Evolutionary conservation across 2,329 filamentous ascomycete species (phyloP), one percentile per base, ranked within the genome.

Genomic region (Delphinella strobiligena): DNA sequence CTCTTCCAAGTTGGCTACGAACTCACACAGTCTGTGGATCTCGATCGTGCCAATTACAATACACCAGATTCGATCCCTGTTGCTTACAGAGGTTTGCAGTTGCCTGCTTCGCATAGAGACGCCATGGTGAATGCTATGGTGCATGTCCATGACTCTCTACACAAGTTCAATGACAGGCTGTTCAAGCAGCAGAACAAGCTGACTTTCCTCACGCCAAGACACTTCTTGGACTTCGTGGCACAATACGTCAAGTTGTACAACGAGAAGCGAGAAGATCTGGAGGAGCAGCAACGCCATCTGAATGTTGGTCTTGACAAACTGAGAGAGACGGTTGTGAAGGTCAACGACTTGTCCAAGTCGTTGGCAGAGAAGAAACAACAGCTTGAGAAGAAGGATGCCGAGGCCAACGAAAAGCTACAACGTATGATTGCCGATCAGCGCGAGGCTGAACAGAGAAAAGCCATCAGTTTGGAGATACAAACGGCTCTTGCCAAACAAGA

Each of bases 221-320:
- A 99, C 61, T 99, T 94, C 68, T 68, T 99, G 37, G 93, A 98
- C 60, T 98, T 98, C 54, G 89, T 98, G 43, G 85, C 87, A 30
- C 91, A 99, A 57, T 99, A 95, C 58, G 88, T 95, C 61, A 91
- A 84, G 61, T 71, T 99, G 5, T 96, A 96, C 65, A 93, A 88
- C 47, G 91, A 98, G 62, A 98, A 99, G 69, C 83, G 93, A 9
- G 91, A 96, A 60, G 91, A 98, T 56, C 74, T 99, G 1, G 91
- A 99, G 61, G 91, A 99, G 59, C 91, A 99, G 61, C 91, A 99
- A 58, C 82, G 91, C 19, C 91, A 99, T 72, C 71, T 99, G 46
- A 98, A 98, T 54, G 88, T 96, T 41, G 93, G 91, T 71, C 74
- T 99, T 2, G 91, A 98, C 67, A 99, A 99, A 61, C 71, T 99